Percentiles rank a stretch among this genome's conserved stretches.
Evolutionary conservation across 108 stramenopile species (phyloP).

Genomic region (Mayamaea pseudoterrestris): DNA sequence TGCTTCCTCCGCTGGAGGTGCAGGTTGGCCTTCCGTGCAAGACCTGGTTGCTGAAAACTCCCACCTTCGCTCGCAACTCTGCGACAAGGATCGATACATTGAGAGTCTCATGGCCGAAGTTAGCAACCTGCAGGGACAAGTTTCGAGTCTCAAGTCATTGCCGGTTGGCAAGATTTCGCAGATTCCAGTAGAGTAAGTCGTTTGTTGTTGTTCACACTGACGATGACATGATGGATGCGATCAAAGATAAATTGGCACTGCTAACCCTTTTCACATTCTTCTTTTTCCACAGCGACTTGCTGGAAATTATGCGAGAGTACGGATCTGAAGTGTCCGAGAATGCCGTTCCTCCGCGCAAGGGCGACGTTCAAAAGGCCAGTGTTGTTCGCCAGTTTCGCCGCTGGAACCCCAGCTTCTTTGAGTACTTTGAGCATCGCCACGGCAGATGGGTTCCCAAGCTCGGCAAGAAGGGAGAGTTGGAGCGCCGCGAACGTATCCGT

Average conservation of each 20-base stretch:
- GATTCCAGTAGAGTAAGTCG: constrained; percentile 36
- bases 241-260: background rate
- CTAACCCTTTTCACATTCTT: background rate
- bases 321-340: constrained; percentile 43
- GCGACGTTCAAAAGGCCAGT: constrained; percentile 25
- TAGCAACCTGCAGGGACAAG: constrained; percentile 16
- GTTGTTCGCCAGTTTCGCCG: constrained; percentile 43
- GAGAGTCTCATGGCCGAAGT: constrained; percentile 16
- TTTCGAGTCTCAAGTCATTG: constrained; percentile 30
- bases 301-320: constrained; percentile 37
- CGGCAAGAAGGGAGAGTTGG: constrained; percentile 27
- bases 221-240: background rate
- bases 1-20: too few relatives aligned
- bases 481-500: constrained; percentile 23
- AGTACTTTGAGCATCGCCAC: constrained; percentile 27
- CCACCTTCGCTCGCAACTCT: constrained; percentile 44
- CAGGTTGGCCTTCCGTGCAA: constrained; percentile 11
- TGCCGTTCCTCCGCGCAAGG: constrained; percentile 19
- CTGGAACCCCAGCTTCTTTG: constrained; percentile 43
- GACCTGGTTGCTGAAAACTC: constrained; percentile 29
- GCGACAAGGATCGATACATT: constrained; percentile 14
- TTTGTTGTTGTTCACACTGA: background rate
- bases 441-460: constrained; percentile 38
- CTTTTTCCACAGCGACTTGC: constrained; percentile 26
- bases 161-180: constrained; percentile 37